These are phyloP conservation scores for Polytrichum formosum DNA, from an alignment of 225 moss, liverwort and hornwort genomes.

Conservation along the genomic window DNA sequence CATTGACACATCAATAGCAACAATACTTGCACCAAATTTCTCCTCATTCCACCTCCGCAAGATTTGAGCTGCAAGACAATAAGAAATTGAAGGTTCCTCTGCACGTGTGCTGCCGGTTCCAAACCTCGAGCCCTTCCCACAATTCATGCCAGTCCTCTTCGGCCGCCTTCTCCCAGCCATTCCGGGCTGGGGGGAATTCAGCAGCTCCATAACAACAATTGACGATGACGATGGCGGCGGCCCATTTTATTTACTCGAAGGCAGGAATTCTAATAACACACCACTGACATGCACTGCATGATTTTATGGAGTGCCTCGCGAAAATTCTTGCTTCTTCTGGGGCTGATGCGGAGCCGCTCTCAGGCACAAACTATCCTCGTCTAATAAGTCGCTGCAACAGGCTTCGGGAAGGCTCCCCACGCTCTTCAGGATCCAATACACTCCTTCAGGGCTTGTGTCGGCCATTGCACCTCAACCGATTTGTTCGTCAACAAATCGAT, in stretches of 20 bases:
- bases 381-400: neutral
- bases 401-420: neutral
- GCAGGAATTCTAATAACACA: neutral
- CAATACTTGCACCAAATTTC: neutral
- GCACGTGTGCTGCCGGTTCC: neutral
- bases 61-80: constrained; percentile 6
- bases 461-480: neutral
- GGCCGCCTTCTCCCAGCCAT: neutral
- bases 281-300: neutral
- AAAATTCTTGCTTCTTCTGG: neutral
- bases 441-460: neutral
- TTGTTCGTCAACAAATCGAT: neutral
- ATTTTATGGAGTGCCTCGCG: neutral
- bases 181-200: constrained; percentile 1
- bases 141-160: neutral
- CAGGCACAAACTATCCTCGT: neutral
- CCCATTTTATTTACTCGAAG: no score
- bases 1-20: neutral
- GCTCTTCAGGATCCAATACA: constrained; percentile 1
- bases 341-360: constrained; percentile 1
- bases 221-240: neutral
- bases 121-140: neutral
- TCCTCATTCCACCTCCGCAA: neutral
- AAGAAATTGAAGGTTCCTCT: neutral
- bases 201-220: neutral